These are phyloP conservation scores for Cucurbita ficifolia DNA, from an alignment of 306 rosid genomes.

Conservation along the genomic window DNA sequence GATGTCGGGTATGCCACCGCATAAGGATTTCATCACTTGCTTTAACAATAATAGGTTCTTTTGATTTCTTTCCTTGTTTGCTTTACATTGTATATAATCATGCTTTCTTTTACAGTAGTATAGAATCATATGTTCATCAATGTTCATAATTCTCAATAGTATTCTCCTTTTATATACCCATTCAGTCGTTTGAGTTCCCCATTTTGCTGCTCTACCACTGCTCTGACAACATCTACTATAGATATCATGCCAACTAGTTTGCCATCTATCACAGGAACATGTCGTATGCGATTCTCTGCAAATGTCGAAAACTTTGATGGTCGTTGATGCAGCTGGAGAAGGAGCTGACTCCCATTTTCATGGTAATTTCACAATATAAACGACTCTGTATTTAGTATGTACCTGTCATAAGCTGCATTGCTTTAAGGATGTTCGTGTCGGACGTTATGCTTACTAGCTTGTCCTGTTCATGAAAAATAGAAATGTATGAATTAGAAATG, in stretches of 20 bases:
- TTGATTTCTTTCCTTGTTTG: neutral
- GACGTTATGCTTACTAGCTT: slow-evolving; percentile 60
- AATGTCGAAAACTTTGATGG: neutral
- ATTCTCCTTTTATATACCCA: slow-evolving; percentile 59
- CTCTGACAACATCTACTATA: slow-evolving; percentile 66
- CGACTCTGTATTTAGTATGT: slow-evolving; percentile 10
- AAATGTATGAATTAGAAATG: neutral
- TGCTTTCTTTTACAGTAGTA: neutral
- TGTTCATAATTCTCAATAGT: slow-evolving; percentile 20
- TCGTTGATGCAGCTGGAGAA: slow-evolving; percentile 3
- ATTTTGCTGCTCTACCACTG: slow-evolving; percentile 63
- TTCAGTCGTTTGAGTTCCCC: slow-evolving; percentile 63
- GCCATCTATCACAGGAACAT: slow-evolving; percentile 84
- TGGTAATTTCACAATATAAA: neutral
- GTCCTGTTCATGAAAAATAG: slow-evolving; percentile 27
- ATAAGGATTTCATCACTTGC: neutral
- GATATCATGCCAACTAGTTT: slow-evolving; percentile 82
- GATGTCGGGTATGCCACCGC: too few relatives aligned
- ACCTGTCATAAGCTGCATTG: slow-evolving; percentile 91
- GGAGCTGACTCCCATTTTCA: neutral
- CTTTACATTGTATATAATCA: neutral
- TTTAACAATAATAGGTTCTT: neutral
- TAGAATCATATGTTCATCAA: neutral
- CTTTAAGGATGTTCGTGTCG: slow-evolving; percentile 62
- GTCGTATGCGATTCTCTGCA: slow-evolving; percentile 54